Evolutionary conservation across 495 filamentous ascomycete species (phyloP).

Genomic region (Hyaloscypha hepaticicola): DNA sequence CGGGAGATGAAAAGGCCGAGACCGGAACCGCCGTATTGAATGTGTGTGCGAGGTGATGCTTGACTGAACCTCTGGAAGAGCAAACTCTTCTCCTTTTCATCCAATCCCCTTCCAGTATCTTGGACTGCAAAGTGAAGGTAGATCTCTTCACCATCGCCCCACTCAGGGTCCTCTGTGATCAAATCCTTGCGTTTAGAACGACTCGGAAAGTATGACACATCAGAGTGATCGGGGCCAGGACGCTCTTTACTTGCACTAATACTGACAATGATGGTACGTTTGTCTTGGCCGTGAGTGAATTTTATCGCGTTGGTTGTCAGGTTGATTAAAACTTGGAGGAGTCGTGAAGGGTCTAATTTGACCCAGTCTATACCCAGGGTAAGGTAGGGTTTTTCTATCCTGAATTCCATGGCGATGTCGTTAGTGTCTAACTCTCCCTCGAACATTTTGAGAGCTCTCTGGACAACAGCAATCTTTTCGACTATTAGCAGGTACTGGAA

Average conservation of each 20-base stretch:
- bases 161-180: conserved; percentile 56
- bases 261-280: conserved; percentile 64
- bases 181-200: conserved; percentile 50
- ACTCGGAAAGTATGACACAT: conserved; percentile 54
- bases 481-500: neutral
- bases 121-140: conserved; percentile 74
- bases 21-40: conserved; percentile 80
- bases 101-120: conserved; percentile 78
- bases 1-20: conserved; percentile 81
- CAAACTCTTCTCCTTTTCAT: conserved; percentile 66
- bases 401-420: conserved; percentile 68
- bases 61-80: conserved; percentile 83
- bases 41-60: conserved; percentile 71
- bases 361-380: conserved; percentile 71
- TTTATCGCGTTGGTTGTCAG: conserved; percentile 80
- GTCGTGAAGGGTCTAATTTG: conserved; percentile 71
- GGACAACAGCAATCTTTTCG: conserved; percentile 49
- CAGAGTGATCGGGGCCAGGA: conserved; percentile 42
- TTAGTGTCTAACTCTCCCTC: conserved; percentile 73
- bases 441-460: conserved; percentile 75
- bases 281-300: conserved; percentile 61
- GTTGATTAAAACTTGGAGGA: conserved; percentile 79
- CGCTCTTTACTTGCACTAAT: conserved; percentile 62
- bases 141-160: conserved; percentile 66
- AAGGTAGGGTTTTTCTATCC: conserved; percentile 62